Conservation (phyloP, 2,329 filamentous ascomycete genomes). For the Aspergillus sp. region DNA sequence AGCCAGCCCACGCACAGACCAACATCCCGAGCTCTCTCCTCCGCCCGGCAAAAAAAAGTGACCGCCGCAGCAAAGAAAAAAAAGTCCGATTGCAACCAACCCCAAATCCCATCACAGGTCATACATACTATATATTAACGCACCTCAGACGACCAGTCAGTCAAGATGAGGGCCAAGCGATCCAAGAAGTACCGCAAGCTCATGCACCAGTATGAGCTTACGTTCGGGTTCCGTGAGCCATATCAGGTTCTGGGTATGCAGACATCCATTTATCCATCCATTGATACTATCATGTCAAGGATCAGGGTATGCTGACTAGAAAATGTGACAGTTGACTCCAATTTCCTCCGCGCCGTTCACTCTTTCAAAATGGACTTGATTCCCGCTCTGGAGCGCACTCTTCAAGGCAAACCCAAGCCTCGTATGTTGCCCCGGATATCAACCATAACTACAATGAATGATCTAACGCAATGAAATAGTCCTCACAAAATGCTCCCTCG, state of each 20-base stretch:
- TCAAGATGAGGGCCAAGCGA: conserved; percentile 67
- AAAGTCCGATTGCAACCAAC: conserved; percentile 29
- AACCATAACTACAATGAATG: conserved; percentile 4
- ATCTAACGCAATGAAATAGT: conserved; percentile 54
- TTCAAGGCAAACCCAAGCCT: conserved; percentile 83
- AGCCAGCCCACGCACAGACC: conserved; percentile 27
- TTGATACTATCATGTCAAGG: background rate
- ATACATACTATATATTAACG: conserved; percentile 1
- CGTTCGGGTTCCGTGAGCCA: conserved; percentile 87
- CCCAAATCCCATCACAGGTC: background rate
- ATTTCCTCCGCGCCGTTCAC: conserved; percentile 78
- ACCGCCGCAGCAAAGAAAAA: conserved; percentile 28
- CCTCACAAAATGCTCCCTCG: conserved; percentile 68
- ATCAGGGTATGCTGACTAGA: conserved; percentile 18
- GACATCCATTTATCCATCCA: background rate
- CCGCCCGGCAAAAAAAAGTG: conserved; percentile 39
- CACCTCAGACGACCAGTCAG: conserved; percentile 23
- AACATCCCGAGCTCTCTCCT: conserved; percentile 27
- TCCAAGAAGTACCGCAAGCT: conserved; percentile 82
- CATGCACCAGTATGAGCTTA: conserved; percentile 86
- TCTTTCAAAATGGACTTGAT: conserved; percentile 89
- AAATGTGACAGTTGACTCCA: conserved; percentile 68
- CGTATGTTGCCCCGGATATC: conserved; percentile 52
- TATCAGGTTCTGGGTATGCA: conserved; percentile 79
- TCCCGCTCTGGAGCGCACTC: conserved; percentile 72